Conservation (phyloP, 176 grass and related monocot genomes). For the Carex pumila region DNA sequence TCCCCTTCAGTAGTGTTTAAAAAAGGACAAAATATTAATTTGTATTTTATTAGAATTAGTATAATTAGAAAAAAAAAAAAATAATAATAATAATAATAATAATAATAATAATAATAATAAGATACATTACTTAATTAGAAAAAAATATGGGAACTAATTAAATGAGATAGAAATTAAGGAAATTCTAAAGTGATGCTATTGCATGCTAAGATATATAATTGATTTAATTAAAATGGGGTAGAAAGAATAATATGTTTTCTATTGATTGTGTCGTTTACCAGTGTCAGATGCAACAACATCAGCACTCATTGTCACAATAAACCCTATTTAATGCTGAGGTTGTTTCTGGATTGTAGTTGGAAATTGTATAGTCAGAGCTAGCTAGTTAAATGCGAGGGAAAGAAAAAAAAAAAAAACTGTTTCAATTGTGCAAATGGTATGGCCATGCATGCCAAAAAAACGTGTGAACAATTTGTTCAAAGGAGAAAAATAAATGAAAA, state of each 20-base stretch:
- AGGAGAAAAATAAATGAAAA: slow-evolving; percentile 1
- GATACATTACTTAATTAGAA: not conserved
- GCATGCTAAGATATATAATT: not conserved
- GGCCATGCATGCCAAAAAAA: not conserved
- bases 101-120: too few species aligned
- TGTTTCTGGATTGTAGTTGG: not conserved
- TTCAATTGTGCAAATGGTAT: slow-evolving; percentile 9
- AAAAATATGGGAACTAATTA: not conserved
- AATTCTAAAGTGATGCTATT: not conserved
- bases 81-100: too few species aligned
- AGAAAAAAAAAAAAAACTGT: not conserved
- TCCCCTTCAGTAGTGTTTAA: not conserved
- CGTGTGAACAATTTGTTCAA: slow-evolving; percentile 1
- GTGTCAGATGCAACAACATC: not conserved
- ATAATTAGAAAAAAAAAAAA: slow-evolving; percentile 6
- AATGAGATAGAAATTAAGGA: not conserved
- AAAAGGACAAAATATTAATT: not conserved
- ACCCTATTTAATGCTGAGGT: not conserved
- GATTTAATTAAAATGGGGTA: not conserved
- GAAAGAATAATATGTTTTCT: not conserved
- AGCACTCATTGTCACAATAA: not conserved
- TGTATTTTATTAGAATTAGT: not conserved
- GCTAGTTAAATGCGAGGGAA: not conserved
- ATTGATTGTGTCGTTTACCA: slow-evolving; percentile 2
- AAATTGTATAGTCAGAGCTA: too few species aligned